These are phyloP conservation scores for Mycena capillaripes DNA, from an alignment of 768 basidiomycete species.

Conservation along the genomic window DNA sequence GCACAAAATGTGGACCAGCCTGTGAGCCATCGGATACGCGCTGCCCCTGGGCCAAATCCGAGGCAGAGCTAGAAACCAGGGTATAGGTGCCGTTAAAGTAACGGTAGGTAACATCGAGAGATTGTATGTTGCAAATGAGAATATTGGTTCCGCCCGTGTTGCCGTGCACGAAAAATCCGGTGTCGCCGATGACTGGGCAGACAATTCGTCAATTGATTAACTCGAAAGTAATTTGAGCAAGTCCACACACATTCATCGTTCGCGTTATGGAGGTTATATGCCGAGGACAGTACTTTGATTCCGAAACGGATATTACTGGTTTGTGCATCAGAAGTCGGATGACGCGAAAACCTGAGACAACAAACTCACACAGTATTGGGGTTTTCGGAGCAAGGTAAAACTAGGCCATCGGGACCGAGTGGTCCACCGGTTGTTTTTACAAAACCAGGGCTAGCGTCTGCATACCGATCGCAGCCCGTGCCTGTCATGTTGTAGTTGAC, in stretches of 20 bases:
- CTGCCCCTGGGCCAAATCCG: constrained; percentile 7
- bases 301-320: constrained; percentile 11
- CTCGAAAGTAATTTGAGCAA: background rate
- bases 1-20: background rate
- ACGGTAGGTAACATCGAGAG: constrained; percentile 10
- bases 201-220: background rate
- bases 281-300: background rate
- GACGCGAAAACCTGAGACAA: background rate
- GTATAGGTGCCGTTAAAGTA: constrained; percentile 23
- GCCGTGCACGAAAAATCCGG: constrained; percentile 23
- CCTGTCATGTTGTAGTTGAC: background rate
- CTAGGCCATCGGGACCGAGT: background rate
- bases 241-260: background rate
- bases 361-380: background rate
- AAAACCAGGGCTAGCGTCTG: too few relatives aligned
- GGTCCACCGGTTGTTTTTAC: background rate
- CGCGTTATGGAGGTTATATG: background rate
- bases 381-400: background rate
- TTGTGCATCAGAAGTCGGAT: background rate
- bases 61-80: background rate
- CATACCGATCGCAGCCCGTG: background rate
- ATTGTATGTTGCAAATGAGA: constrained; percentile 3
- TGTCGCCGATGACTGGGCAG: constrained; percentile 15
- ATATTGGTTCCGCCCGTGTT: constrained; percentile 5
- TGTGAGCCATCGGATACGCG: background rate